Base-by-base conservation (phyloP, 306 rosid species). In the Fragaria ananassa region DNA sequence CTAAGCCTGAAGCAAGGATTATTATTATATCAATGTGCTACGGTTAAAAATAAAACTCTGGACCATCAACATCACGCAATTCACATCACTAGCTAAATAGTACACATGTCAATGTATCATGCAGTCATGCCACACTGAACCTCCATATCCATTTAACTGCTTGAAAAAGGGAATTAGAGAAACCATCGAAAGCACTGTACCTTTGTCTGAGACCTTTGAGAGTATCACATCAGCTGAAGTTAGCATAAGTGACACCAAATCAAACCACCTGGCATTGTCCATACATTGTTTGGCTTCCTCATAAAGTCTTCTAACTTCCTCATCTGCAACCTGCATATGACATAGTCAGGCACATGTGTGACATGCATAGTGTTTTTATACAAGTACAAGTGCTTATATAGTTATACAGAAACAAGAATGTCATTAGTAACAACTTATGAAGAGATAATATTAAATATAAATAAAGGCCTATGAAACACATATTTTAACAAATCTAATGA, bases 171-270 rank as follows among this genome's bases (percentile, higher is more conserved):
- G 45, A 10, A 15, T 31, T 41, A 74, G 31, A 69, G n/a, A 19
- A 34, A 72, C 50, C 39, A 51, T 14, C 72, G 2, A 61, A 44
- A 17, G 34, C 2, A 56, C 19, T 37, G 13, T 81, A 96, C 99
- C 99, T 96, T 92, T 96, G 47, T 96, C 99, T 13, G 97, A 81
- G 74, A 92, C 91, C 90, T 96, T 92, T 8, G 99, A 86, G 79
- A 92, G 88, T 74, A 96, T 81, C 82, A 96, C 85, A 76, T 92
- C 98, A 61, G 97, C 97, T 72, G 98, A 91, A 39, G 96, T 85
- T 61, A 92, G 92, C 97, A 91, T 92, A 71, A 92, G 84, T 1
- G 92, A 81, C 27, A 88, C 96, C 82, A 96, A 85, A 85, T 96
- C 99, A 54, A 91, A 77, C 93, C 93, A 96, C 85, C 93, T 91